Percentiles rank a stretch among this genome's conserved stretches.
phyloP scores from a whole-genome alignment of 108 stramenopile species.

The Pseudonitzschia pungens region DNA sequence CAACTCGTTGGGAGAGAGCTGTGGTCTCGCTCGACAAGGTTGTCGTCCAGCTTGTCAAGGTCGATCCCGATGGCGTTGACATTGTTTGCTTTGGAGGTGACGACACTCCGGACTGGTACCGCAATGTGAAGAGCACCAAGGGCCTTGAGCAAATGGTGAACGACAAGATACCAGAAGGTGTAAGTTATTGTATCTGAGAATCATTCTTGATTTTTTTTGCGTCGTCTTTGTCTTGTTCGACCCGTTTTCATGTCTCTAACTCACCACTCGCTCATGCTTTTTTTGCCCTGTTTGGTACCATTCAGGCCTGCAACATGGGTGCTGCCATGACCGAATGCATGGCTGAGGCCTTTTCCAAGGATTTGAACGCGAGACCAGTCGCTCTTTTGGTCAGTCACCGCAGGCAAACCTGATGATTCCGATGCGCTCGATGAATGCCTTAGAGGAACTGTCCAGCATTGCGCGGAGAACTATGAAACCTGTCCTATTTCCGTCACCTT shows the following conservation, averaged over 20 bases:
- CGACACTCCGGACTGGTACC: conserved; percentile 3
- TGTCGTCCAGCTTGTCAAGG: conserved; percentile 9
- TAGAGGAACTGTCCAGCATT: not conserved
- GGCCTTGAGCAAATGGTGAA: conserved; percentile 9
- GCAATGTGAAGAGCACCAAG: conserved; percentile 14
- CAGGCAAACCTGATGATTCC: conserved; percentile 7
- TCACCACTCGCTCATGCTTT: not conserved
- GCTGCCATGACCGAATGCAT: conserved; percentile 11
- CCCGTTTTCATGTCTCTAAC: not conserved
- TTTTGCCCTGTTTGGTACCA: not conserved
- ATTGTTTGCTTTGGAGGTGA: conserved; percentile 21
- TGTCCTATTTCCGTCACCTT: conserved; percentile 11
- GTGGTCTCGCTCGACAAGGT: conserved; percentile 2
- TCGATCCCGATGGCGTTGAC: conserved; percentile 21
- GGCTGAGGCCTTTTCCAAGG: conserved; percentile 7
- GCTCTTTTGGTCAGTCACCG: conserved; percentile 9
- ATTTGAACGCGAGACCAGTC: conserved; percentile 2
- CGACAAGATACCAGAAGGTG: conserved; percentile 7
- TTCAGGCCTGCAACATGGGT: conserved; percentile 10
- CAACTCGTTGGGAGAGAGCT: conserved; percentile 16
- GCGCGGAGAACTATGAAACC: not conserved
- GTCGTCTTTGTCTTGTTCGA: not conserved
- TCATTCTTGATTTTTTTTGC: too few relatives aligned
- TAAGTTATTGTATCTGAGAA: not conserved
- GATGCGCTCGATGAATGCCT: not conserved